These are phyloP conservation scores for Zelopaecilomyces penicillatus DNA, from an alignment of 2,329 filamentous ascomycete genomes.

Conservation along the genomic window DNA sequence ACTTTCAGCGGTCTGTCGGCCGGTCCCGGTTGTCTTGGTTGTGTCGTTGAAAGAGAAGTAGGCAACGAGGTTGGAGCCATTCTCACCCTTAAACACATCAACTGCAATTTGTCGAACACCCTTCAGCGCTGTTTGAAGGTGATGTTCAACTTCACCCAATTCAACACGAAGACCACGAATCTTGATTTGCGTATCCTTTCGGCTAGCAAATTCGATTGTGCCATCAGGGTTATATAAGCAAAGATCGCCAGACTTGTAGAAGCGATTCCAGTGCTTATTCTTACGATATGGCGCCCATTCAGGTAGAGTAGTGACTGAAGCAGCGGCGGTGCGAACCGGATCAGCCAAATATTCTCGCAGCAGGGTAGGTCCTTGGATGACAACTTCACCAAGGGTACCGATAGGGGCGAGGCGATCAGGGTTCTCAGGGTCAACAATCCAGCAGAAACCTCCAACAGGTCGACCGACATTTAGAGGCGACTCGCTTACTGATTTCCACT, in stretches of 20 bases:
- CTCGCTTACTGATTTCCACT: not conserved
- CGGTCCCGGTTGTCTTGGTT: too few species aligned
- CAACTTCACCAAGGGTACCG: slow-evolving; percentile 1
- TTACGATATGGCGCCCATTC: slow-evolving; percentile 2
- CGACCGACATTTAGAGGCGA: slow-evolving; percentile 1
- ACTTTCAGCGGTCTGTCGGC: too few species aligned
- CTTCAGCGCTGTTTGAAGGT: too few species aligned
- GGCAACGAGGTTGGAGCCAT: too few species aligned
- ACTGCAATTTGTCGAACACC: too few species aligned
- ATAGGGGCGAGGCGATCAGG: slow-evolving; percentile 1
- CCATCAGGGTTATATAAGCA: slow-evolving; percentile 4
- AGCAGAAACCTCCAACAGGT: slow-evolving; percentile 7
- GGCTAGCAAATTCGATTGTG: slow-evolving; percentile 1
- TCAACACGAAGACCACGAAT: too few species aligned
- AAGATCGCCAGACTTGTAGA: slow-evolving; percentile 4
- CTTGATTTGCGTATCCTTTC: too few species aligned
- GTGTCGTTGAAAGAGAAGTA: too few species aligned
- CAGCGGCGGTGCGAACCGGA: not conserved
- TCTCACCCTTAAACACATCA: too few species aligned
- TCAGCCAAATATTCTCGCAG: slow-evolving; percentile 4
- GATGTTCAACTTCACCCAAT: too few species aligned
- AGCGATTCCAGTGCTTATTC: not conserved
- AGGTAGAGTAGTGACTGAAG: not conserved
- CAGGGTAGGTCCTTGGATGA: slow-evolving; percentile 4
- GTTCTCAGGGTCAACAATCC: slow-evolving; percentile 6